Evolutionary conservation across 257 asterid genomes (phyloP), one percentile per base, ranked within the genome.

Genomic region (Oldenlandia corymbosa): DNA sequence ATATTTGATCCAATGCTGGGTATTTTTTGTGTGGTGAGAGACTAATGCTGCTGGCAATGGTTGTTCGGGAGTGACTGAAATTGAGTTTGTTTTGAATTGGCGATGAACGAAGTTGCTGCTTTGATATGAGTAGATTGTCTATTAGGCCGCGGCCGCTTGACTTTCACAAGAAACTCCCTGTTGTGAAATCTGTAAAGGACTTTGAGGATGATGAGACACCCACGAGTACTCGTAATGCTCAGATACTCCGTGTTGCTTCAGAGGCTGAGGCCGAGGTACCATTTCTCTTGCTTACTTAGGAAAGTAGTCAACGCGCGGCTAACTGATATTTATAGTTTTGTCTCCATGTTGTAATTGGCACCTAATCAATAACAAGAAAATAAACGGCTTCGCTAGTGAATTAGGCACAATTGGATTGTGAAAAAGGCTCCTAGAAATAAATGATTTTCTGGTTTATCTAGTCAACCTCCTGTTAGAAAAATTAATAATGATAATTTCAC

Each of bases 101-200:
- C 11, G 26, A 70, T 64, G 68, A 48, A 45, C 30, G 64, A 5
- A 67, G 83, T n/a, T 68, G 79, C 73, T 87, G 86, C 75, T 72
- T 61, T 85, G 81, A 81, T 79, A 93, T 93, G 97, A 93, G 92
- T 83, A 87, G 99, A 79, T 87, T 90, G 68, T 93, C 99, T 60
- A 75, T 93, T 73, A 87, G 99, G 88, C 99, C 99, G 71, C 91
- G 99, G 43, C 99, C 97, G 31, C 95, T 93, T 50, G 99, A 93
- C 78, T 76, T 93, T 71, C 83, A 90, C 85, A 90, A 90, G 88
- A 93, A 90, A 86, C 93, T 93, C 49, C 99, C 97, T 30, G 84
- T 93, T 75, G 75, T 93, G 54, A 93, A 93, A 74, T 90, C 96
- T 67, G 60, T 87, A 4, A 93, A 93, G 84, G 99, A 93, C 7